phyloP scores from a whole-genome alignment of 345 rosid species.

The Corymbia maculata region DNA sequence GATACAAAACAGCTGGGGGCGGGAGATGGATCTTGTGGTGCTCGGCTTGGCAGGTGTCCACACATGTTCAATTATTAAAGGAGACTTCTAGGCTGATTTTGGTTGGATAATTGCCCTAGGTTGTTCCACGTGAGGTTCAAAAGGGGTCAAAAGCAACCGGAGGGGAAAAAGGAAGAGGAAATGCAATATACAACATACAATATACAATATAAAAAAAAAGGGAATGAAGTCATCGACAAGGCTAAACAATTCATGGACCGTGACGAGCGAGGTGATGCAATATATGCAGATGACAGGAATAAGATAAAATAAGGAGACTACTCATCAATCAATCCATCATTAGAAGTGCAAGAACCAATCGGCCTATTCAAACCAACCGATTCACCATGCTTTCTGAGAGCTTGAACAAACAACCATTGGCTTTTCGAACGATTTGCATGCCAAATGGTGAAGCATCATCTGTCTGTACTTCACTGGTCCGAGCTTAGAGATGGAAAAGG shows the following conservation, averaged over 20 bases:
- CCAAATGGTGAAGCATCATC: not conserved
- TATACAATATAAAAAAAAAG: not conserved
- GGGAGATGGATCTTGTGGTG: not conserved
- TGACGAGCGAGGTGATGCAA: not conserved
- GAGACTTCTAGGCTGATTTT: not conserved
- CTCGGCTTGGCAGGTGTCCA: not conserved
- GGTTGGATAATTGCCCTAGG: not conserved
- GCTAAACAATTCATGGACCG: not conserved
- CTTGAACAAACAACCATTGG: not conserved
- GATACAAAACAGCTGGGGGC: not conserved
- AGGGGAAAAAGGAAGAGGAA: not conserved
- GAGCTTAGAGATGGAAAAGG: not conserved
- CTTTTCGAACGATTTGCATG: not conserved
- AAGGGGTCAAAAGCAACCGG: not conserved
- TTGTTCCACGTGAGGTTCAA: not conserved
- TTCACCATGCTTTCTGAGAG: not conserved
- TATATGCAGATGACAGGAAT: not conserved
- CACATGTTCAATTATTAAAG: not conserved
- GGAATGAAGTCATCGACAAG: not conserved
- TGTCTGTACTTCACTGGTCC: not conserved
- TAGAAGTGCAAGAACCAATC: not conserved
- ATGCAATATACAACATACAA: too few species aligned
- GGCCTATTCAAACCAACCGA: not conserved
- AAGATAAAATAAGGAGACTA: not conserved
- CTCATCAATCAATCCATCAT: not conserved